A percentile compares a stretch with the other conserved stretches of the same genome.
These are phyloP conservation scores for Colletotrichum graminicola DNA, from an alignment of 2,329 filamentous ascomycete species.

Conservation along the genomic window DNA sequence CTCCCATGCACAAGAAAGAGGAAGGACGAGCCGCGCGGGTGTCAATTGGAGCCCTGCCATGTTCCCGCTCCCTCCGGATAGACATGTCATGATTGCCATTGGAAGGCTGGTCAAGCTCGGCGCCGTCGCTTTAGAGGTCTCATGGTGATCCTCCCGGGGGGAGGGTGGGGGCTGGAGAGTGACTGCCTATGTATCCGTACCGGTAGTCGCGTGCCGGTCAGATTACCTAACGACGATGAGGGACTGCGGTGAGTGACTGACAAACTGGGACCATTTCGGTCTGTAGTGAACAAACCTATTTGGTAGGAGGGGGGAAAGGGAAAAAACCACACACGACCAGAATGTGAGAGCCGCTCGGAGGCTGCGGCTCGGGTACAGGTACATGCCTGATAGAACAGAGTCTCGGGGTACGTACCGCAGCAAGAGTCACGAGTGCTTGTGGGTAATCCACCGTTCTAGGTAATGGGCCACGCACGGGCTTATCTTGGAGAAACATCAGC, in stretches of 20 bases:
- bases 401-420: not conserved
- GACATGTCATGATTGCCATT: constrained; percentile 2
- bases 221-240: not conserved
- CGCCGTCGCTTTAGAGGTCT: constrained; percentile 21
- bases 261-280: constrained; percentile 8
- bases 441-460: not conserved
- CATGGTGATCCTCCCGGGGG: constrained; percentile 17
- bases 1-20: not conserved
- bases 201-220: not conserved
- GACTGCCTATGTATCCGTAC: too few species aligned
- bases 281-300: not conserved
- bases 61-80: constrained; percentile 4
- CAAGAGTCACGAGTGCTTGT: not conserved
- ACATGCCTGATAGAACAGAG: constrained; percentile 20
- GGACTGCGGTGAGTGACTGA: not conserved
- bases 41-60: constrained; percentile 16
- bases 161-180: not conserved
- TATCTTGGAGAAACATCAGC: not conserved
- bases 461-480: constrained; percentile 4
- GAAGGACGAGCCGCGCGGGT: constrained; percentile 24
- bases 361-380: constrained; percentile 38
- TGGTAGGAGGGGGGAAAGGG: not conserved
- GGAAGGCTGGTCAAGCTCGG: constrained; percentile 9
- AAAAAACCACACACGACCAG: constrained; percentile 28
- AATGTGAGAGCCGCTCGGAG: constrained; percentile 26